Evolutionary conservation across 345 rosid genomes (phyloP), one percentile per base, ranked within the genome.

Genomic region (Erysimum cheiranthoides): DNA sequence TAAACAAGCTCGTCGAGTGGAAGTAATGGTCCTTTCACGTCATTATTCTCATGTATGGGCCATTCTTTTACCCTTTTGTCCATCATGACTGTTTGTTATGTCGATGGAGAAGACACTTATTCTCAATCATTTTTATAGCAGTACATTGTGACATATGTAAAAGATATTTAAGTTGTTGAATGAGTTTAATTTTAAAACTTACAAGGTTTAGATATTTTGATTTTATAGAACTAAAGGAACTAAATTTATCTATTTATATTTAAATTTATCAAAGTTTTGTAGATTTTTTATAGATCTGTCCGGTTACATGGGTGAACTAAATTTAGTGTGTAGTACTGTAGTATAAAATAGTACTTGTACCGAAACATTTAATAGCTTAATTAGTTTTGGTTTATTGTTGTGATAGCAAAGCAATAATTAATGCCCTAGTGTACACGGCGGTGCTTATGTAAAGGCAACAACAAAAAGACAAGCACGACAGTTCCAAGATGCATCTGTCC

Each of bases 391-490:
- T 59, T 18, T 59, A 4, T 10, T 35, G 25, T 8, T 60, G 39
- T 46, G 45, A 58, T 14, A 21, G 25, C 1, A 21, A 53, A 76
- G 51, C 59, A 43, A 2, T 70, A 54, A 10, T 16, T 3, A 54
- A 36, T 70, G 66, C 75, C 75, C 71, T 70, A 17, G 43, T 47
- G 61, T 46, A 70, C 54, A 76, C 75, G 80, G 75, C 50, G 58
- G 52, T 57, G 13, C 66, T 70, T 46, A 45, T 63, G 66, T 6
- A 63, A 69, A 57, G 63, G 70, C 75, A 70, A 70, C 47, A 71
- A 77, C 72, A 71, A 77, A 77, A 71, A 58, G 80, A 77, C 80
- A 63, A 77, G 40, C 58, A 77, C 54, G n/a, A 50, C 54, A 57
- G 25, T 77, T 38, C 68, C 67, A 35, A 57, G 62, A 40, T 71